Evolutionary conservation across 768 basidiomycete species (phyloP).

Genomic region (Boletus subcaerulescens): DNA sequence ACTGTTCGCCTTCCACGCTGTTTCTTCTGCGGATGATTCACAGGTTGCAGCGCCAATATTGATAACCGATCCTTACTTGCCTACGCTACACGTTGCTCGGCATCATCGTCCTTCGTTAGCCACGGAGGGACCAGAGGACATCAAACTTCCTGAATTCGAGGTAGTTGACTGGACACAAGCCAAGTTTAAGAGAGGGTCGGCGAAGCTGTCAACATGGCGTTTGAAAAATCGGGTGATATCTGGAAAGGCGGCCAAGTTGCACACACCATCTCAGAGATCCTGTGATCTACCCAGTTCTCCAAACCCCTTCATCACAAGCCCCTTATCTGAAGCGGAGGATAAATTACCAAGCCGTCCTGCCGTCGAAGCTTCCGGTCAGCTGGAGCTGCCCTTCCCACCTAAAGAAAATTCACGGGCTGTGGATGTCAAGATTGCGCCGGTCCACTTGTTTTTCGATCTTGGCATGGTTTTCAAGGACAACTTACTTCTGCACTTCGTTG

Average conservation of each 20-base stretch:
- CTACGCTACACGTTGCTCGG: conserved; percentile 48
- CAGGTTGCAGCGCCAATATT: conserved; percentile 60
- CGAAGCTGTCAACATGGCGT: conserved; percentile 64
- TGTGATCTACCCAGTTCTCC: conserved; percentile 16
- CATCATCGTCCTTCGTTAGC: conserved; percentile 42
- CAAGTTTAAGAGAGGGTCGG: conserved; percentile 38
- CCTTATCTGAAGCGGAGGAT: conserved; percentile 16
- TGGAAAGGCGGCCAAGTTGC: conserved; percentile 15
- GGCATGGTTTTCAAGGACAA: conserved; percentile 38
- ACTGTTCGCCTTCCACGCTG: conserved; percentile 47
- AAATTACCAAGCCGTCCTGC: conserved; percentile 11
- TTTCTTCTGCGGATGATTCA: conserved; percentile 15
- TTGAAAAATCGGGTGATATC: conserved; percentile 34
- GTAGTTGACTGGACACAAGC: conserved; percentile 61
- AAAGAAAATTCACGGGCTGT: conserved; percentile 8
- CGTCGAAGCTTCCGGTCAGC: conserved; percentile 16
- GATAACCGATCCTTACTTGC: conserved; percentile 68
- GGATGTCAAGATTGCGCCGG: conserved; percentile 47
- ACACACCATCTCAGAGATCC: conserved; percentile 17
- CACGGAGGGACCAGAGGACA: conserved; percentile 17
- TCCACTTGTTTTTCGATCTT: conserved; percentile 80
- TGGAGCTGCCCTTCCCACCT: neutral
- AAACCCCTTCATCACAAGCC: conserved; percentile 18
- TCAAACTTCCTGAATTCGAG: conserved; percentile 53
- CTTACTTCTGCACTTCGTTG: conserved; percentile 47